These are phyloP conservation scores for Bullera alba DNA, from an alignment of 768 basidiomycete species.

Conservation along the genomic window DNA sequence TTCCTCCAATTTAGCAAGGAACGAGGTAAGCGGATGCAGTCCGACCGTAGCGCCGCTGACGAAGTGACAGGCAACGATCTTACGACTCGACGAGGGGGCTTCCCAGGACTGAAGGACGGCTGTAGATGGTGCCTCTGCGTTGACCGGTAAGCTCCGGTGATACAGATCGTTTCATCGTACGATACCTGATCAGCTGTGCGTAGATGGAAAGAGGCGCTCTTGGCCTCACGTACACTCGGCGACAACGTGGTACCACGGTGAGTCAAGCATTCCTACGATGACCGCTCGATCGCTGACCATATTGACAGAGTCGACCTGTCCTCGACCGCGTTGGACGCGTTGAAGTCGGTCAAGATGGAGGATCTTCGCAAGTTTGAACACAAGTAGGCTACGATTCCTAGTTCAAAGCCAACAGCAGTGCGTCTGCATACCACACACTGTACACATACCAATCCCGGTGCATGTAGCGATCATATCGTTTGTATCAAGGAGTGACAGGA, in stretches of 20 bases:
- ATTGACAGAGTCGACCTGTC: constrained; percentile 31
- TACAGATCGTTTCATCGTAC: neutral
- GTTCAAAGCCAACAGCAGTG: too few relatives aligned
- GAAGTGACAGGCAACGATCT: constrained; percentile 37
- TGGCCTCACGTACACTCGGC: constrained; percentile 29
- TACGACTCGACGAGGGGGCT: constrained; percentile 28
- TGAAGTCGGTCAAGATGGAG: constrained; percentile 34
- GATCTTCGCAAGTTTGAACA: constrained; percentile 39
- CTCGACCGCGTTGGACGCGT: constrained; percentile 31
- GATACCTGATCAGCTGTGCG: neutral
- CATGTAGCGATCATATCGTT: too few relatives aligned
- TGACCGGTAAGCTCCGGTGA: constrained; percentile 18
- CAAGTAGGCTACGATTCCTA: too few relatives aligned
- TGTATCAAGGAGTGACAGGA: too few relatives aligned
- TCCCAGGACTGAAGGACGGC: constrained; percentile 41
- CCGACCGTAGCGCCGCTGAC: neutral
- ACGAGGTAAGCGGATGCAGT: constrained; percentile 19
- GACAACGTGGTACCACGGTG: constrained; percentile 33
- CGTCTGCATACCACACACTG: too few relatives aligned
- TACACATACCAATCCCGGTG: too few relatives aligned
- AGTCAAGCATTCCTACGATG: constrained; percentile 1
- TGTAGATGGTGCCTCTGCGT: constrained; percentile 46
- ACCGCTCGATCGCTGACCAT: constrained; percentile 1
- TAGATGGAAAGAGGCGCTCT: constrained; percentile 44
- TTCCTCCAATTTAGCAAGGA: constrained; percentile 41